These are phyloP conservation scores for Groenewaldozyma salmanticensis DNA, from an alignment of 805 yeast species.

Conservation along the genomic window DNA sequence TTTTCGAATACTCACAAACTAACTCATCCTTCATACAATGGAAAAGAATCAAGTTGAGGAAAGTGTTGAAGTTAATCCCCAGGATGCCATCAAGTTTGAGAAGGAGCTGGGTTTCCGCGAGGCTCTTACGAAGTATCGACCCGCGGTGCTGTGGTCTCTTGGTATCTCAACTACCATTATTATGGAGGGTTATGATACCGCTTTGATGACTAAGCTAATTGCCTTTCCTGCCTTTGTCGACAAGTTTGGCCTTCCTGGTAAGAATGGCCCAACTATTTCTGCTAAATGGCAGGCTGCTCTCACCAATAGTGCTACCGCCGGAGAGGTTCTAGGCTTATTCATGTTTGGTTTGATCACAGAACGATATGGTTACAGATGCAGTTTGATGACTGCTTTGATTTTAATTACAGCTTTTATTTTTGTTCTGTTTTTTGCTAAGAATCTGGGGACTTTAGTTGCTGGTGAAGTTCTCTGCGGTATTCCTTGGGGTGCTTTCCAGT, in stretches of 20 bases:
- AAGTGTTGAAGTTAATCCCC: too few relatives aligned
- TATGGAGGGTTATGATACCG: slow-evolving; percentile 43
- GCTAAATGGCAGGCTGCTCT: slow-evolving; percentile 8
- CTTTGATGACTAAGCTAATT: slow-evolving; percentile 33
- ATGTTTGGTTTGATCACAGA: slow-evolving; percentile 37
- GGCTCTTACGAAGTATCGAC: background rate
- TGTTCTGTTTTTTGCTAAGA: slow-evolving; percentile 37
- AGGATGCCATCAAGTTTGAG: background rate
- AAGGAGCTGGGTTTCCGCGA: background rate
- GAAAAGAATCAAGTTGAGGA: too few relatives aligned
- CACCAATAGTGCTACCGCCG: slow-evolving; percentile 19
- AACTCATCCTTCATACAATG: too few relatives aligned
- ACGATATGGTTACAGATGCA: slow-evolving; percentile 36
- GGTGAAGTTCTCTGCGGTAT: slow-evolving; percentile 32
- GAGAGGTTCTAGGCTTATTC: slow-evolving; percentile 37
- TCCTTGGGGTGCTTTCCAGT: slow-evolving; percentile 45
- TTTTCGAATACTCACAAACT: too few relatives aligned
- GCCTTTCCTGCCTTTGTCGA: slow-evolving; percentile 35
- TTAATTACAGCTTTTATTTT: slow-evolving; percentile 32
- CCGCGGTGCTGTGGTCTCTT: slow-evolving; percentile 33
- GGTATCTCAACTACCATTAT: slow-evolving; percentile 34
- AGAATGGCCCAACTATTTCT: slow-evolving; percentile 3
- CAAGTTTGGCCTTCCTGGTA: slow-evolving; percentile 33
- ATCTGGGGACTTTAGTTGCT: slow-evolving; percentile 27
- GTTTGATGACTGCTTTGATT: slow-evolving; percentile 30